Conservation (phyloP, 306 rosid species). For the Dalbergia cochinchinensis region DNA sequence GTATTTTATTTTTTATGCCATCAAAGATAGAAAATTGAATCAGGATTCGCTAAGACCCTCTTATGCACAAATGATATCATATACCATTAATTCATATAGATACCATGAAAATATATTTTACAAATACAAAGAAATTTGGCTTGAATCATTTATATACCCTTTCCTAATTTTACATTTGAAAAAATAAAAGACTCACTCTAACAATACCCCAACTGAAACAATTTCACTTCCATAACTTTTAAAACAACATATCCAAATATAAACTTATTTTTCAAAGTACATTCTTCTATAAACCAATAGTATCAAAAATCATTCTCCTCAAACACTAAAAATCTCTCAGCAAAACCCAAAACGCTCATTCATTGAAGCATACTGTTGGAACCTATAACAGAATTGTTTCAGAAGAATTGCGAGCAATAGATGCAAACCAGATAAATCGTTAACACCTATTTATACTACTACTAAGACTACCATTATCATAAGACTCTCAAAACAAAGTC, state of each 20-base stretch:
- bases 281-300: conserved; percentile 4
- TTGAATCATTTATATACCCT: conserved; percentile 2
- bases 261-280: background rate
- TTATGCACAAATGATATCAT: conserved; percentile 7
- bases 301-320: background rate
- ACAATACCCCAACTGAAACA: conserved; percentile 19
- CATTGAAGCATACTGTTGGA: background rate
- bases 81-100: conserved; percentile 16
- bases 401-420: conserved; percentile 1
- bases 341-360: background rate
- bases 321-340: background rate
- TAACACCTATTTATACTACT: background rate
- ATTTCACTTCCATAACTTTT: conserved; percentile 6
- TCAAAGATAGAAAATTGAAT: conserved; percentile 18
- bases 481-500: conserved; percentile 11
- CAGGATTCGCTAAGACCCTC: conserved; percentile 27
- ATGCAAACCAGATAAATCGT: background rate
- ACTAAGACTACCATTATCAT: background rate
- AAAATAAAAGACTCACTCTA: conserved; percentile 4
- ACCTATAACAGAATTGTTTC: background rate
- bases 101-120: background rate
- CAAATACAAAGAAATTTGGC: conserved; percentile 29
- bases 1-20: background rate
- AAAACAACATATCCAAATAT: conserved; percentile 13
- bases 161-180: background rate